Evolutionary conservation across 2,329 filamentous ascomycete species (phyloP), one percentile per base, ranked within the genome.

Genomic region (Fusarium torulosum): DNA sequence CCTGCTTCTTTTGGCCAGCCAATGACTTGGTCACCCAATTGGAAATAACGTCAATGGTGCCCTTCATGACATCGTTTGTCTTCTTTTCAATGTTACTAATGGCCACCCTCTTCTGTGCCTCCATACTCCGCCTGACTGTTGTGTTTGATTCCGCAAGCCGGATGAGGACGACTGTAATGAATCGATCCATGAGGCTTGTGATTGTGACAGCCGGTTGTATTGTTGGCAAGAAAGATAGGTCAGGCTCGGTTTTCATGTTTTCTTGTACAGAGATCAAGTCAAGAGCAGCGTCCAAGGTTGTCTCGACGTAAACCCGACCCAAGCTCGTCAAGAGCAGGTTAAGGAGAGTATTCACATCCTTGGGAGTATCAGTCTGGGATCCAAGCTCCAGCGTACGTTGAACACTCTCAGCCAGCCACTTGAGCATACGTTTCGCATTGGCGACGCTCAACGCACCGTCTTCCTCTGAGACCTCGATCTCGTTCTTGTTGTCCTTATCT

Each of bases 391-490:
- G 84, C 0, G 94, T 93, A 66, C 96, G 86, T 38, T 96, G 92
- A 23, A 99, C 95, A 65, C 93, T 94, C 82, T 99, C 96, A 4
- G 96, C 96, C 40, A 99, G 83, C 96, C 96, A 99, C 76, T 93
- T 96, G 62, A 99, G 86, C 94, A 99, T 99, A 58, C 96, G 88
- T 80, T 98, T 98, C n/a, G 94, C 93, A 76, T 92, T 94, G n/a
- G 88, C 84, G 6, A 96, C 84, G 70, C 90, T 95, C 25, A 98
- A 82, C 57, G 89, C 85, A 33, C 96, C 96, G 74, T 99, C 95
- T 75, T 95, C 90, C 61, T 98, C 96, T 0, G 91, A 90, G 31
- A 98, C 91, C 75, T 97, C 94, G 59, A 97, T 93, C 52, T 97
- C 94, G 70, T 91, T 91, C 77, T 93, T 92, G 74, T 91, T 90